Base-by-base conservation (phyloP, 805 yeast genomes). In the Cephaloascus fragrans region DNA sequence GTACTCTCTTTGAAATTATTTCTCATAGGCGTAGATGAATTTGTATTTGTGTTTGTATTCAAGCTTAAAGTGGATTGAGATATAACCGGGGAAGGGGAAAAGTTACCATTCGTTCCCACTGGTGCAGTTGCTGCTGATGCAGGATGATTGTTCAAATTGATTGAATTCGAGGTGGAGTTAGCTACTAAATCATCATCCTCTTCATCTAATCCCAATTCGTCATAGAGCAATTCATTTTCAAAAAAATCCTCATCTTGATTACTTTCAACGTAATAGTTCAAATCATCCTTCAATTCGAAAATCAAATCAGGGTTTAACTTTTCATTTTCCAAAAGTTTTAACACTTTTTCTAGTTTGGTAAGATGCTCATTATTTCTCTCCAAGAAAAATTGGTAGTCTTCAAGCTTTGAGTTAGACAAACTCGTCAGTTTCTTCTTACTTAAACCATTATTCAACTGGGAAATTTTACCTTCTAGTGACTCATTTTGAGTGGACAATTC, bases 191-290 rank as follows among this genome's bases (percentile, higher is more conserved):
- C 62, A 34, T 49, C 45, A 34, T 48, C 52, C 18, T 54, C 62
- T 26, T 77, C 81, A 42, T 71, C 79, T 34, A 88, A 72, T 34
- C 81, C 88, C 49, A 93, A 71, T 43, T 80, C 86, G 48, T 93
- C 97, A 59, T 90, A 93, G 44, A 90, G 75, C 12, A 86, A 88
- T 49, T 89, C 96, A 58, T 90, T 95, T 53, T 88, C 97, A 26
- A 89, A 82, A 57, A 88, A 90, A 51, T 89, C 96, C 3, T 80
- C 89, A 40, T 88, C 96, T 58, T 83, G 93, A 54, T 90, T 90
- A 45, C 87, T 83, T 49, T 93, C 97, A 23, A 93, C 93, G 57
- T 86, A 89, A 62, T 93, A 90, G 48, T 76, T 84, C 56, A 90
- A 83, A 57, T 90, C 97, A 39, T 90, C 97, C 54, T 81, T 80